These are phyloP conservation scores for Trametes maxima DNA, from an alignment of 768 basidiomycete species.

Conservation along the genomic window DNA sequence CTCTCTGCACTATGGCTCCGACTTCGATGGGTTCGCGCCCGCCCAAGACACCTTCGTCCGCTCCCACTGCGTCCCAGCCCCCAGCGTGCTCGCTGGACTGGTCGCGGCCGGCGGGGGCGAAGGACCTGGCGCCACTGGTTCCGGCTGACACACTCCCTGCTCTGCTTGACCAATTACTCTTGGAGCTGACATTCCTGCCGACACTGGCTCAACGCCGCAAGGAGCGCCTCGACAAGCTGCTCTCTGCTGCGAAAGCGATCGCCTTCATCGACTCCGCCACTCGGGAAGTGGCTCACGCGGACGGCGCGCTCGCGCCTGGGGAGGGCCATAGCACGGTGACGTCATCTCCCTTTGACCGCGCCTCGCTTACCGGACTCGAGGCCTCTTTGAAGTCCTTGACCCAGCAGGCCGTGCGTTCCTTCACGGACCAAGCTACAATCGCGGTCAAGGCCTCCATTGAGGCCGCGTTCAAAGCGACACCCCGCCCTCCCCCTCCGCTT, in stretches of 20 bases:
- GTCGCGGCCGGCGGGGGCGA: background rate
- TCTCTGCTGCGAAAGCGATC: background rate
- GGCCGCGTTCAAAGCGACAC: background rate
- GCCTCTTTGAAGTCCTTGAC: background rate
- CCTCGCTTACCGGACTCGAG: background rate
- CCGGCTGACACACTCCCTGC: background rate
- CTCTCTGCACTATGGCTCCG: background rate
- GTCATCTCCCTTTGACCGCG: background rate
- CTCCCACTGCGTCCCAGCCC: background rate
- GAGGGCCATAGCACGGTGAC: background rate
- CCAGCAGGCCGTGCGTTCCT: background rate
- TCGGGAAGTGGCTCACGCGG: background rate
- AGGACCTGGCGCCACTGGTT: background rate
- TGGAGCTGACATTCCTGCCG: background rate
- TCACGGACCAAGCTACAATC: background rate
- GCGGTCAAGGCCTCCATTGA: background rate
- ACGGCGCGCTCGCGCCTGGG: background rate
- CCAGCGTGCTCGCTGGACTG: background rate
- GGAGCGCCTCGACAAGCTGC: background rate
- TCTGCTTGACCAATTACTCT: background rate
- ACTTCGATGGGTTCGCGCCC: background rate
- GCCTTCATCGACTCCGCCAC: background rate
- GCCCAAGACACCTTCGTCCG: background rate
- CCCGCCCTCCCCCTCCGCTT: background rate
- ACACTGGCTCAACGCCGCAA: background rate